phyloP scores from a whole-genome alignment of 140 eudicot species.

The Cichorium intybus region DNA sequence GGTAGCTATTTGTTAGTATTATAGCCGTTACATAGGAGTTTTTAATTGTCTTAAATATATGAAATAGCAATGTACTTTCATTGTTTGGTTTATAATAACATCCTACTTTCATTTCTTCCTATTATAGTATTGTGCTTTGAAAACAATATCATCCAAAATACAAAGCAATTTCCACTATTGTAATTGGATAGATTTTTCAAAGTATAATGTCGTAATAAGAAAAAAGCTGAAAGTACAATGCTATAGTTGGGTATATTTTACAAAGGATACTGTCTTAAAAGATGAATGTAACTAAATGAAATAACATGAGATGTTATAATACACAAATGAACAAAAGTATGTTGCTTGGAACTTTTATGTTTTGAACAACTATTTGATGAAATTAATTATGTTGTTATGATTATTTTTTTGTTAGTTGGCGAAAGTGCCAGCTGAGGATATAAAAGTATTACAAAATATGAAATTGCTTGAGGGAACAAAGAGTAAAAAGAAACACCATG shows the following conservation, averaged over 20 bases:
- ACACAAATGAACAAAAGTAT: neutral
- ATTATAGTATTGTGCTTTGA: too few relatives aligned
- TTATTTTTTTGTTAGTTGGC: slow-evolving; percentile 38
- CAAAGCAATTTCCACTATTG: too few relatives aligned
- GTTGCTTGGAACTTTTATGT: neutral
- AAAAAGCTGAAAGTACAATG: too few relatives aligned
- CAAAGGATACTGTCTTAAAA: too few relatives aligned
- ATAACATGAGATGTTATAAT: neutral
- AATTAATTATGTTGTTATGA: too few relatives aligned
- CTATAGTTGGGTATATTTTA: too few relatives aligned
- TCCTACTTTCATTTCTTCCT: too few relatives aligned
- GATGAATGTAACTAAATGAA: too few relatives aligned
- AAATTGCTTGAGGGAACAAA: slow-evolving; percentile 63
- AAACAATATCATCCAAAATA: too few relatives aligned
- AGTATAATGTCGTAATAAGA: too few relatives aligned
- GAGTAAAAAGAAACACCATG: slow-evolving; percentile 50
- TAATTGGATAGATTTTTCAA: too few relatives aligned
- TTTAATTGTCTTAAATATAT: neutral
- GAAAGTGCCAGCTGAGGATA: slow-evolving; percentile 69
- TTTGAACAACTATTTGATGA: too few relatives aligned
- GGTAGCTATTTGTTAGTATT: slow-evolving; percentile 41
- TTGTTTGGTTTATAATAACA: neutral
- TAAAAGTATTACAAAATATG: slow-evolving; percentile 73
- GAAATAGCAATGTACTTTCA: neutral
- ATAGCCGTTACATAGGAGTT: neutral